These are phyloP conservation scores for Austroboletus rostrupii DNA, from an alignment of 1,284 basidiomycete genomes.

Conservation along the genomic window DNA sequence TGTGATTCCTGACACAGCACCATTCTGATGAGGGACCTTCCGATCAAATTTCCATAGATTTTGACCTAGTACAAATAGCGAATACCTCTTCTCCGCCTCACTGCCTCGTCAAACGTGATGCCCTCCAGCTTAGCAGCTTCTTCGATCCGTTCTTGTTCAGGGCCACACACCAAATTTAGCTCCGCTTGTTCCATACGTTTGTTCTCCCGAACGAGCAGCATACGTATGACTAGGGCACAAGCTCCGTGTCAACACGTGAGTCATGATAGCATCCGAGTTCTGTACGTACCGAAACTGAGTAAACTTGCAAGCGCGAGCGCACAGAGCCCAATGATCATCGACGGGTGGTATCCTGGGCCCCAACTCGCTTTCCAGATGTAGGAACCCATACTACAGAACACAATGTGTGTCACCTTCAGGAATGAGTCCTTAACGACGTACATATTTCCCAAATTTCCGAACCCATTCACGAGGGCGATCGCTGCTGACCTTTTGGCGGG, in stretches of 20 bases:
- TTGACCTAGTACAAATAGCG: neutral
- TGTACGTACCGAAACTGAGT: slow-evolving; percentile 35
- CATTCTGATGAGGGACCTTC: too few species aligned
- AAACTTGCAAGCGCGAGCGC: slow-evolving; percentile 36
- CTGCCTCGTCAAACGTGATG: neutral
- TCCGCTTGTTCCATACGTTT: neutral
- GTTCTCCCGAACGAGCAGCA: neutral
- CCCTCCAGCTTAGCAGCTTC: neutral
- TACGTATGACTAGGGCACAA: neutral
- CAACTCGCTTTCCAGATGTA: slow-evolving; percentile 35
- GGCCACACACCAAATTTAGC: neutral
- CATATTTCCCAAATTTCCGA: slow-evolving; percentile 30
- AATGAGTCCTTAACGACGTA: slow-evolving; percentile 34
- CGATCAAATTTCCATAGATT: neutral
- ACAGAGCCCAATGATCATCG: slow-evolving; percentile 44
- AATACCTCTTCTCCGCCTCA: neutral
- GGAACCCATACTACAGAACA: neutral
- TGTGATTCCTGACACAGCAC: too few species aligned
- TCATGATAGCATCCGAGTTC: neutral
- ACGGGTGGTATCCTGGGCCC: slow-evolving; percentile 47
- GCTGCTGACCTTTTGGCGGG: slow-evolving; percentile 53
- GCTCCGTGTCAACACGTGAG: neutral
- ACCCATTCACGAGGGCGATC: slow-evolving; percentile 36
- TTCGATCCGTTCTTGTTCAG: neutral
- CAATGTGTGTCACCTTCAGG: too few species aligned